Base-by-base conservation (phyloP, 2,329 filamentous ascomycete species). In the Cryoendolithus antarcticus region DNA sequence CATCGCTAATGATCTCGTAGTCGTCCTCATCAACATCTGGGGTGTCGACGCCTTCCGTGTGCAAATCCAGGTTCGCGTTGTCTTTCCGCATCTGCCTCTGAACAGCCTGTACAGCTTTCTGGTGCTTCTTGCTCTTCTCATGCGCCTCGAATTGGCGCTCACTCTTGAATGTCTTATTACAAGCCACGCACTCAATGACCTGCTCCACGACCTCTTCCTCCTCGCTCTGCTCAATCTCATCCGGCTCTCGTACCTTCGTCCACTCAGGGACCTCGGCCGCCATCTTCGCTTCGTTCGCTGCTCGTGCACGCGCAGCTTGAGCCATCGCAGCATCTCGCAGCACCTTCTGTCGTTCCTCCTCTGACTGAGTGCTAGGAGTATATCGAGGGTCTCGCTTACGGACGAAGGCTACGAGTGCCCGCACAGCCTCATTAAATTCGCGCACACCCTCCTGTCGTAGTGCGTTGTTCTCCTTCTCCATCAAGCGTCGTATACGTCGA, bases 381-480 rank as follows among this genome's bases (percentile, higher is more conserved):
- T 86, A 93, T 32, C 91, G 77, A 1, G 86, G 86, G 56, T 98
- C 91, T 28, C 91, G 75, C 64, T 94, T 96, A 48, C 85, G 80
- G 10, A 89, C 82, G 61, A 96, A 96, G 2, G 78, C 72, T 2
- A 96, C 82, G 9, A 98, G 70, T 5, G 86, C 83, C 41, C 85
- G 69, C 24, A 98, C 86, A 3, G 86, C 82, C 44, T 94, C 86
- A 60, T 95, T 96, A 65, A 94, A 96, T 48, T 94, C 84, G 40
- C 81, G 75, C 8, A 82, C 75, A 2, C 78, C 86, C 38, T 89
- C 82, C 12, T 95, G 88, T 38, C 91, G 75, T 15, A 81, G 62
- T 47, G 82, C 82, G 50, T 79, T 83, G 60, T 98, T 98, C 58
- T 95, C 89, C 61, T 94, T 95, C 57, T 96, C 91, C 79, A 96